Conservation (phyloP, 148 eudicot species). For the Vaccinium myrtillus region DNA sequence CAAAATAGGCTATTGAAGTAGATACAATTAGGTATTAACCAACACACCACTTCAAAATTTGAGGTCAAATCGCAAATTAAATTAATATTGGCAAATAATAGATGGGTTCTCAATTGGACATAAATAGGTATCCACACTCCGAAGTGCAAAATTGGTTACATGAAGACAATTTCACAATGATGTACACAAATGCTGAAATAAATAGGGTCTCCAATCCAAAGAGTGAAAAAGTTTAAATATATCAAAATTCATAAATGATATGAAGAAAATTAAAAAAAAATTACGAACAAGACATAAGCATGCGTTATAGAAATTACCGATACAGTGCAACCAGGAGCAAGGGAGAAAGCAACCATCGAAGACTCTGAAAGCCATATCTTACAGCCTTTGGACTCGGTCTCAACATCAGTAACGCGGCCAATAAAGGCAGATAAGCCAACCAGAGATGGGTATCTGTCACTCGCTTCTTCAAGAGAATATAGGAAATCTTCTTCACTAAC, state of each 20-base stretch:
- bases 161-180: background rate
- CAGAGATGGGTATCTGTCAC: conserved; percentile 58
- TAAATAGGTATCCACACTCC: background rate
- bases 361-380: conserved; percentile 81
- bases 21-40: background rate
- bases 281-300: background rate
- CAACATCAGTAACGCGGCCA: conserved; percentile 42
- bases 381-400: conserved; percentile 44
- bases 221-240: background rate
- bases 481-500: conserved; percentile 35
- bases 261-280: background rate
- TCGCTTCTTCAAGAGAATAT: conserved; percentile 48
- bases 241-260: background rate
- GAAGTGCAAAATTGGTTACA: background rate
- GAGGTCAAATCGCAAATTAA: background rate
- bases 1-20: background rate
- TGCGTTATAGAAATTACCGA: conserved; percentile 43
- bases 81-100: background rate
- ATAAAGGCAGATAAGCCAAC: conserved; percentile 48
- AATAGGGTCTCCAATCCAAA: background rate
- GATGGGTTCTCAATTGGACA: background rate
- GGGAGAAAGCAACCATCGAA: conserved; percentile 58
- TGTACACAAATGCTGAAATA: background rate
- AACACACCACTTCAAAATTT: background rate
- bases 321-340: conserved; percentile 65